Base-by-base conservation (phyloP, 2,329 filamentous ascomycete species). In the Paraphoma sp. region DNA sequence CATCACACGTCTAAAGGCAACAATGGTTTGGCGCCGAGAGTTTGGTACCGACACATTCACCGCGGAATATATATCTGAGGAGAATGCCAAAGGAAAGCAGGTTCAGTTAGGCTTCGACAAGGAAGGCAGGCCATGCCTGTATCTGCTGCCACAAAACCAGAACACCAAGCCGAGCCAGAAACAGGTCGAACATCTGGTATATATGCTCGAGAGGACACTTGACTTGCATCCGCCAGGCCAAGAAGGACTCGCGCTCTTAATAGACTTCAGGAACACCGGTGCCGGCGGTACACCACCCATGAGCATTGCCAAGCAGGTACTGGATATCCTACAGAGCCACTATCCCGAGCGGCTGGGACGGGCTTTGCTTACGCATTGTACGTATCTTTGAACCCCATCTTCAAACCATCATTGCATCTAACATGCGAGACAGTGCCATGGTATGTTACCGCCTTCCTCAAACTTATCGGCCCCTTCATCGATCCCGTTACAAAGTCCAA, bases 21-120 rank as follows among this genome's bases (percentile, higher is more conserved):
- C 94, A 0, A 80, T 98, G 54, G 84, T 86, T 57, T 99, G 95
- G 95, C 87, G 95, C 45, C 86, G 94, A 53, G 93, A 97, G 72
- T 99, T 96, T 72, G 93, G 92, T 46, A 83, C 96, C 54, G 87
- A 85, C 51, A 73, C 79, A 53, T 86, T 93, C 71, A 93, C 92
- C 0, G 83, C 90, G 9, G 93, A 97, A 8, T 90, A 96, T 79
- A 94, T 98, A 70, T 92, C 90, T 1, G 87, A 91, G 11, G 95
- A 99, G 82, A 96, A 97, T 76, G 93, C 94, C 80, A 98, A 94
- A 9, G 95, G 95, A 65, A 99, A 99, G 82, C 94, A 98, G 77
- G 84, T 97, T 55, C 84, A 96, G 55, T 78, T 95, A 17, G 95
- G 95, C 42, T 99, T 88, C 78, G 95, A 99, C 80, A 91, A 89